These are phyloP conservation scores for Myxozyma nipponensis DNA, from an alignment of 805 yeast species.

Conservation along the genomic window DNA sequence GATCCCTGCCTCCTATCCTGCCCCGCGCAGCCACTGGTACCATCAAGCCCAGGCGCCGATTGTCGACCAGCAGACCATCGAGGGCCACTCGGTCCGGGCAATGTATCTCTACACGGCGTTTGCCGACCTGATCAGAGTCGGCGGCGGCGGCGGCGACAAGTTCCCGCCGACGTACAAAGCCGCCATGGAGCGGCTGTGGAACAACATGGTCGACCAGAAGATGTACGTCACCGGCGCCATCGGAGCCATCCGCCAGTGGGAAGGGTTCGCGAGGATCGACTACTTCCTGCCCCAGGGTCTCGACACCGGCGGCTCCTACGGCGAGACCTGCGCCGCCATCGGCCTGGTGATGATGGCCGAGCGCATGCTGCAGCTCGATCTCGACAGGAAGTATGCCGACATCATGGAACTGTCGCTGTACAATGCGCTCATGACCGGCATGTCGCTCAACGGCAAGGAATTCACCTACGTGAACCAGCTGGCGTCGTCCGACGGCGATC, in stretches of 20 bases:
- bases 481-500: slow-evolving; percentile 23
- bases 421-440: slow-evolving; percentile 33
- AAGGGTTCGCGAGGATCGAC: slow-evolving; percentile 34
- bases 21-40: slow-evolving; percentile 31
- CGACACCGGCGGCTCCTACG: no score
- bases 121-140: no score
- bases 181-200: slow-evolving; percentile 27
- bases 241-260: slow-evolving; percentile 32
- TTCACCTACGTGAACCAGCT: slow-evolving; percentile 33
- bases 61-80: slow-evolving; percentile 25
- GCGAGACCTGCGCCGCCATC: slow-evolving; percentile 35
- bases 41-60: slow-evolving; percentile 31
- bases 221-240: slow-evolving; percentile 34
- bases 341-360: slow-evolving; percentile 30
- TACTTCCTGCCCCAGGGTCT: slow-evolving; percentile 32
- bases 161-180: slow-evolving; percentile 20
- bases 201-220: slow-evolving; percentile 31
- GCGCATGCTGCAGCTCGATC: slow-evolving; percentile 24
- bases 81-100: slow-evolving; percentile 34
- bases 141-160: slow-evolving; percentile 29
- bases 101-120: slow-evolving; percentile 31
- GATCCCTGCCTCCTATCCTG: slow-evolving; percentile 15
- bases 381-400: slow-evolving; percentile 26
- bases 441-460: slow-evolving; percentile 31
- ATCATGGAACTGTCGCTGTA: slow-evolving; percentile 32